These are phyloP conservation scores for Talaromyces stipitatus DNA, from an alignment of 495 filamentous ascomycete genomes.

Conservation along the genomic window DNA sequence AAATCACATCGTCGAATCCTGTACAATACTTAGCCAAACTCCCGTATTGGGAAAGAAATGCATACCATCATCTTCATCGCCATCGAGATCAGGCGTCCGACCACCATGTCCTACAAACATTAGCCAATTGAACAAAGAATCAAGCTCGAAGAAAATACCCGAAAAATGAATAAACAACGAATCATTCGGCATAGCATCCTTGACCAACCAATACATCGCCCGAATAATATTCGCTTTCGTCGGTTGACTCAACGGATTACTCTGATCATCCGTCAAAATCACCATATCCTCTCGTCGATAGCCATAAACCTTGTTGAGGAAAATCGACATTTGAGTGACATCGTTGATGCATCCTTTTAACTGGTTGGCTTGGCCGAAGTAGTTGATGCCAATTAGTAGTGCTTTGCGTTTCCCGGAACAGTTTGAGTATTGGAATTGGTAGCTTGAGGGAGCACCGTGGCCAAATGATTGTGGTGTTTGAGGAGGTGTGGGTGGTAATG, in stretches of 20 bases:
- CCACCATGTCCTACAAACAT: constrained; percentile 72
- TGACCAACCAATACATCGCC: constrained; percentile 98
- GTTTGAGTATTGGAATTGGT: constrained; percentile 84
- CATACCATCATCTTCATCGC: constrained; percentile 76
- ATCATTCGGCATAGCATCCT: constrained; percentile 88
- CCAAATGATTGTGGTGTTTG: constrained; percentile 54
- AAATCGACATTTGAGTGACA: constrained; percentile 93
- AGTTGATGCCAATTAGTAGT: constrained; percentile 94
- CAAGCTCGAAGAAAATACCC: constrained; percentile 46
- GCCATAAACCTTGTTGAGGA: constrained; percentile 82
- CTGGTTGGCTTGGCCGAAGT: constrained; percentile 89
- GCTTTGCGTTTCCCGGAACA: constrained; percentile 91
- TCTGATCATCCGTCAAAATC: constrained; percentile 92
- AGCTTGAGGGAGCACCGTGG: constrained; percentile 66
- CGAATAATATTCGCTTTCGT: constrained; percentile 93
- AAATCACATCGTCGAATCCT: constrained; percentile 95
- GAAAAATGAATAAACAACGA: constrained; percentile 99
- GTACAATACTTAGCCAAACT: not conserved
- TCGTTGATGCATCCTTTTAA: constrained; percentile 96
- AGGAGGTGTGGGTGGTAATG: constrained; percentile 24
- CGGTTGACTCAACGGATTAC: constrained; percentile 93
- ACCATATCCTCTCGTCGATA: constrained; percentile 99
- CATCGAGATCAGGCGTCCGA: constrained; percentile 92
- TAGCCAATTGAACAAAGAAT: not conserved
- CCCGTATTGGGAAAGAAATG: not conserved